Evolutionary conservation across 768 basidiomycete species (phyloP).

Genomic region (Rhizopogon roseolus): DNA sequence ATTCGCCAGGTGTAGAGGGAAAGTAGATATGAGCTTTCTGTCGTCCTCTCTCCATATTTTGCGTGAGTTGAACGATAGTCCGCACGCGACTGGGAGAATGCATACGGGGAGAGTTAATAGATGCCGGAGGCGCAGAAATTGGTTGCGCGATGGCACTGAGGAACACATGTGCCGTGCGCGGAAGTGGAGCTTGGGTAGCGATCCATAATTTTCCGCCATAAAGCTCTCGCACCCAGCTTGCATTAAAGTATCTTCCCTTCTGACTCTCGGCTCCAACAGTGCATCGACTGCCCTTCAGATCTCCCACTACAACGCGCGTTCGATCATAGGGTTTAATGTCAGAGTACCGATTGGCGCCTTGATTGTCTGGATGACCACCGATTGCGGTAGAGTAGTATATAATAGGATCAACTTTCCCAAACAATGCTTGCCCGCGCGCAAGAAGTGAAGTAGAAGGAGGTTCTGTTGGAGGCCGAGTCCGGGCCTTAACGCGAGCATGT

Average conservation of each 20-base stretch:
- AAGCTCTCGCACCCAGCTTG: constrained; percentile 78
- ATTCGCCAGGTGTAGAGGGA: constrained; percentile 52
- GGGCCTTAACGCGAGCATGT: constrained; percentile 25
- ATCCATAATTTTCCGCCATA: constrained; percentile 79
- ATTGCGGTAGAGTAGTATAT: constrained; percentile 53
- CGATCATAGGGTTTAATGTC: constrained; percentile 81
- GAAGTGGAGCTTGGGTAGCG: constrained; percentile 78
- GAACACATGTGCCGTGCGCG: constrained; percentile 67
- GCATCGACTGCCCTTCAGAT: not conserved
- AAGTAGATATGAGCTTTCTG: constrained; percentile 80
- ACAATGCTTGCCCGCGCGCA: constrained; percentile 5
- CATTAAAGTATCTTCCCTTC: constrained; percentile 67
- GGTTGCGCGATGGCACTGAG: constrained; percentile 63
- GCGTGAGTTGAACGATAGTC: constrained; percentile 82
- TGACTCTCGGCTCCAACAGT: constrained; percentile 7
- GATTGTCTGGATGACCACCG: constrained; percentile 42
- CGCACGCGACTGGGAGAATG: constrained; percentile 42
- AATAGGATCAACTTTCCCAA: constrained; percentile 14
- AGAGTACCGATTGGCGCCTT: constrained; percentile 58
- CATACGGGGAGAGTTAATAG: constrained; percentile 10
- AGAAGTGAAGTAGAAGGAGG: not conserved
- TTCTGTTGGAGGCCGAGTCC: constrained; percentile 18
- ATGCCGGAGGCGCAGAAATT: constrained; percentile 30
- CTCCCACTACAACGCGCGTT: constrained; percentile 59
- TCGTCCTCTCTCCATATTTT: constrained; percentile 60